Base-by-base conservation (phyloP, 305 asterid species). In the Nicotiana rustica region DNA sequence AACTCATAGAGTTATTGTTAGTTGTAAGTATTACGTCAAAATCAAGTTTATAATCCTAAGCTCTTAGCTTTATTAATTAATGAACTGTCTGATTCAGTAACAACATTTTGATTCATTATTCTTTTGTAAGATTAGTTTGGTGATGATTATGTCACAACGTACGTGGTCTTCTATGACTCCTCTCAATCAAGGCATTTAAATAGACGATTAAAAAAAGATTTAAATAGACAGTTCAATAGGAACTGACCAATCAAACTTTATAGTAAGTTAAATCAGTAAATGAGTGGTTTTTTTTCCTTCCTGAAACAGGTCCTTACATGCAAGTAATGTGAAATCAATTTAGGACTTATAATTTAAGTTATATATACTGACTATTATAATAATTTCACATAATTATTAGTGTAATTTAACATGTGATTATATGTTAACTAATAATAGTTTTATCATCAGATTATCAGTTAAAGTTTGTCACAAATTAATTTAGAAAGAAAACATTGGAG, bases 81-180 rank as follows among this genome's bases (percentile, higher is more conserved):
- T 75, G 79, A 75, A 75, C 65, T 75, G 79, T 75, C 79, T 52
- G 5, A 52, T 49, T 75, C 79, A 19, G 9, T 52, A 52, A 52
- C 31, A 25, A 25, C 25, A 15, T 52, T 75, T 49, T 25, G 1
- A 52, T 52, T 75, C 0, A 15, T 29, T 75, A 75, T 75, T 75
- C 64, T 52, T 52, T 49, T 75, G 79, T 15, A 49, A 52, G 38
- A 47, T 71, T 71, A 25, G 62, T 25, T 49, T 49, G 15, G 15
- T 75, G 9, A 75, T 67, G 19, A 33, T 67, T 75, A 75, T 75
- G 64, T 15, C 17, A 6, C 61, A 70, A 75, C 29, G 25, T 71
- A 52, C 65, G 65, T 52, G 79, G 47, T 14, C 15, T 7, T 75
- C 65, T 25, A 19, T 47, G 61, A 44, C 0, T 70, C 78, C 4